Evolutionary conservation across 2,329 filamentous ascomycete species (phyloP).

Genomic region (Ramularia endophylla): DNA sequence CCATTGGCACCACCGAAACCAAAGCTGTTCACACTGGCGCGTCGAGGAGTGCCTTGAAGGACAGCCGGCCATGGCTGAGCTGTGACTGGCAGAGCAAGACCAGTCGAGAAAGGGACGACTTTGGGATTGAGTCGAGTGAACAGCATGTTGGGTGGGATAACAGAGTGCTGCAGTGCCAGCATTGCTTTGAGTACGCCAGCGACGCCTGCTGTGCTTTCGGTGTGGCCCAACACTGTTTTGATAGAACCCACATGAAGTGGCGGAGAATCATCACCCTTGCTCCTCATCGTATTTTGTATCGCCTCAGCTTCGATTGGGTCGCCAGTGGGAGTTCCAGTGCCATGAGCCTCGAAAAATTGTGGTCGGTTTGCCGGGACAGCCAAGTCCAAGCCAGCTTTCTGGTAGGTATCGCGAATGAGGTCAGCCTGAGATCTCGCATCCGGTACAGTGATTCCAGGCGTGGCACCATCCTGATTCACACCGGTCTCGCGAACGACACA

Average conservation of each 20-base stretch:
- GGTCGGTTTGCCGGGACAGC: conserved; percentile 32
- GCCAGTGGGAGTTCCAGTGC: conserved; percentile 6
- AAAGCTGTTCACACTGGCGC: conserved; percentile 18
- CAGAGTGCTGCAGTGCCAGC: conserved; percentile 3
- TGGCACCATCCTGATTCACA: conserved; percentile 35
- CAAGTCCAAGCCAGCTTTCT: conserved; percentile 39
- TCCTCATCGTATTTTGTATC: conserved; percentile 1
- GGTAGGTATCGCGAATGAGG: conserved; percentile 45
- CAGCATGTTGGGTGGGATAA: conserved; percentile 18
- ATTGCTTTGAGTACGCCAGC: conserved; percentile 40
- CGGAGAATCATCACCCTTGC: neutral
- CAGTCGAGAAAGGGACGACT: conserved; percentile 23
- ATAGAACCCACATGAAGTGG: conserved; percentile 24
- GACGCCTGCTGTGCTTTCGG: conserved; percentile 46
- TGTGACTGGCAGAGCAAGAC: conserved; percentile 12
- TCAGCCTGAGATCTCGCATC: conserved; percentile 30
- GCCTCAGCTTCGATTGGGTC: conserved; percentile 10
- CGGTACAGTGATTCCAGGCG: conserved; percentile 36
- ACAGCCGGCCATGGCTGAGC: conserved; percentile 5
- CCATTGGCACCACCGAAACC: conserved; percentile 23
- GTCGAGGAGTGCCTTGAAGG: conserved; percentile 2
- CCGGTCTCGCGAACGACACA: conserved; percentile 33
- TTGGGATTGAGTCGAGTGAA: conserved; percentile 18
- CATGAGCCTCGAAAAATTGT: conserved; percentile 15
- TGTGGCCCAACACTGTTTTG: conserved; percentile 40